Evolutionary conservation across 805 yeast genomes (phyloP).

Genomic region (Teunomyces lycoperdinae): DNA sequence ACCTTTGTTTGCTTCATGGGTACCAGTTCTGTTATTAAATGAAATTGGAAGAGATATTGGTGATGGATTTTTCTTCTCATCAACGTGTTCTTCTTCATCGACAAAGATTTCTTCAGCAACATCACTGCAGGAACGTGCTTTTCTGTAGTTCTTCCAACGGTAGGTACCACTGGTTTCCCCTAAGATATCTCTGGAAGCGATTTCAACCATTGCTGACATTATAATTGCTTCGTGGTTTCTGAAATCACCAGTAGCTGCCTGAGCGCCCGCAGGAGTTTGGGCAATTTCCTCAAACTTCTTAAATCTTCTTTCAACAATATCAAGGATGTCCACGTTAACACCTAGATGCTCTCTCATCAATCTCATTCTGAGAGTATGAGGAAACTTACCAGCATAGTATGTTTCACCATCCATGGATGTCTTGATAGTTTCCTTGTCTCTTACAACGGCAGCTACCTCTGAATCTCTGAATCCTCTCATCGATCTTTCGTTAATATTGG

Average conservation of each 20-base stretch:
- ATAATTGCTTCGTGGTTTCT: conserved; percentile 26
- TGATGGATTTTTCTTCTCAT: conserved; percentile 20
- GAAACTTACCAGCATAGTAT: conserved; percentile 79
- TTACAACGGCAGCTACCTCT: conserved; percentile 84
- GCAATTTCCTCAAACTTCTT: conserved; percentile 47
- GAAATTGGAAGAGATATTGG: conserved; percentile 49
- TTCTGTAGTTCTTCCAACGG: conserved; percentile 42
- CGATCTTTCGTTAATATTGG: conserved; percentile 94
- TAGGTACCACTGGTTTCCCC: conserved; percentile 46
- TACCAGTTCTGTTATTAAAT: conserved; percentile 85
- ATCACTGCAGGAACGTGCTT: conserved; percentile 9
- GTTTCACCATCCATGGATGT: conserved; percentile 81
- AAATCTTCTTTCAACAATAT: conserved; percentile 74
- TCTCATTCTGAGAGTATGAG: conserved; percentile 84
- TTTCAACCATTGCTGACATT: conserved; percentile 69
- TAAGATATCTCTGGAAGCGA: conserved; percentile 68
- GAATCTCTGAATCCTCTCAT: conserved; percentile 94
- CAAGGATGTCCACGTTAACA: conserved; percentile 83
- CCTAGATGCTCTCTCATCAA: conserved; percentile 97
- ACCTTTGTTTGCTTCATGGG: conserved; percentile 71
- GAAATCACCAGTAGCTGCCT: conserved; percentile 46
- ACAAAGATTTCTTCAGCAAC: conserved; percentile 10
- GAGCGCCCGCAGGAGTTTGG: conserved; percentile 35
- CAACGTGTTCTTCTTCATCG: conserved; percentile 16
- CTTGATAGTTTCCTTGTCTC: conserved; percentile 72